Base-by-base conservation (phyloP, 176 grass and related monocot genomes). In the Musa acuminata region DNA sequence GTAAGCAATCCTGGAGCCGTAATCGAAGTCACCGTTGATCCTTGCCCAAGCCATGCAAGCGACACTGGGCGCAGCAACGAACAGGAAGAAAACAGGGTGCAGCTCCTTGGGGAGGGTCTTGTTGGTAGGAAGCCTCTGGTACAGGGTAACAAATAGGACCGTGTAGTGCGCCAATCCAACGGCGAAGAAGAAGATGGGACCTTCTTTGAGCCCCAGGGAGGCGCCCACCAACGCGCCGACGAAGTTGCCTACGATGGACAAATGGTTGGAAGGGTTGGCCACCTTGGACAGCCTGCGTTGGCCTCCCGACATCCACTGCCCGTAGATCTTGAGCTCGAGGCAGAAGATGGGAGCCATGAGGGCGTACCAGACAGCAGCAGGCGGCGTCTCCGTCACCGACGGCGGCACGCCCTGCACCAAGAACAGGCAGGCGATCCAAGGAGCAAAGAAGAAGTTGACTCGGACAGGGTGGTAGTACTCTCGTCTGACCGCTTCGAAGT, bases 391-490 rank as follows among this genome's bases (percentile, higher is more conserved):
- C 0, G 78, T 52, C 13, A 83, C 63, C 8, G 52, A 84, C 57
- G 73, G 74, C 48, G 95, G 95, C 55, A 82, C 82, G 43, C 84
- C 90, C 20, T 80, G 77, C 6, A 72, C 83, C 16, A 99, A 81
- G 72, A 94, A 98, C 11, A 94, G 83, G 79, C 86, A 89, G 3
- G 90, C 82, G 71, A 98, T 89, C 95, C 90, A 93, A 0, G 95
- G 95, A 13, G 95, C 95, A 68, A 98, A 98, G 88, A 98, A 98
- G 86, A 98, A 98, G 84, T 98, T 98, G 75, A 82, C 88, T n/a
- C 95, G 82, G 23, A 98, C 69, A 2, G 95, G 95, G 82, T 98
- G 95, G 80, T 98, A 75, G 88, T 93, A 98, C 75, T 98, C 95
- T 55, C 95, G 80, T 27, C 83, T 84, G 51, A 98, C 90, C 1